Evolutionary conservation across 2,329 filamentous ascomycete species (phyloP), one percentile per base, ranked within the genome.

Genomic region (Diaporthe longicolla): DNA sequence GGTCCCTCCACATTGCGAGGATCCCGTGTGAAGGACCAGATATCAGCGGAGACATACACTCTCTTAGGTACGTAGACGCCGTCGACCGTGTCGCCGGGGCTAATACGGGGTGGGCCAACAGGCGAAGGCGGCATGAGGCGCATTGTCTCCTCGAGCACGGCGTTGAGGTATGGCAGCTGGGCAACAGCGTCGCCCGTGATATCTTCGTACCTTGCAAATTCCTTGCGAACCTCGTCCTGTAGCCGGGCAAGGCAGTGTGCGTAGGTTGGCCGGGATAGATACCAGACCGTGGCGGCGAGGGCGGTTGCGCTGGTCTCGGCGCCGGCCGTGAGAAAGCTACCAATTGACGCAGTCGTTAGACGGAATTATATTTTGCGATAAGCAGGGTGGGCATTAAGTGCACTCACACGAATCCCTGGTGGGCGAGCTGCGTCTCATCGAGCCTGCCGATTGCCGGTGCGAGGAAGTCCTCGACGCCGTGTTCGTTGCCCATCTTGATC

Each of bases 61-160:
- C 79, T 79, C 26, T 71, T 69, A n/a, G 78, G 77, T 15, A 80
- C 73, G 61, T 75, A 80, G 32, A 76, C 71, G 26, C 77, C 76
- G 57, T 79, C 79, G n/a, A 80, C 76, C 48, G 58, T 69, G 35
- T 78, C 78, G 37, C 78, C 78, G 5, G 80, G 80, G 24, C 77
- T 79, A 21, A 79, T 70, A 17, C 81, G 78, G 1, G 81, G 79
- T 11, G 78, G 75, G 2, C 81, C 80, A 9, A 80, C 55, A 1
- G 79, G 29, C 32, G 40, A 59, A 6, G 70, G 70, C 3, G 70
- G 70, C 43, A 65, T 55, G 43, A 71, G 19, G 21, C 70, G 70
- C 70, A 71, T 65, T 32, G 70, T 71, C 70, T 71, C 70, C 32
- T 71, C 70, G 26, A 71, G 70, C 43, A 71, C 70, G 43, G 70